phyloP scores from a whole-genome alignment of 164 flowering plant genomes.

The Hamamelis virginiana region DNA sequence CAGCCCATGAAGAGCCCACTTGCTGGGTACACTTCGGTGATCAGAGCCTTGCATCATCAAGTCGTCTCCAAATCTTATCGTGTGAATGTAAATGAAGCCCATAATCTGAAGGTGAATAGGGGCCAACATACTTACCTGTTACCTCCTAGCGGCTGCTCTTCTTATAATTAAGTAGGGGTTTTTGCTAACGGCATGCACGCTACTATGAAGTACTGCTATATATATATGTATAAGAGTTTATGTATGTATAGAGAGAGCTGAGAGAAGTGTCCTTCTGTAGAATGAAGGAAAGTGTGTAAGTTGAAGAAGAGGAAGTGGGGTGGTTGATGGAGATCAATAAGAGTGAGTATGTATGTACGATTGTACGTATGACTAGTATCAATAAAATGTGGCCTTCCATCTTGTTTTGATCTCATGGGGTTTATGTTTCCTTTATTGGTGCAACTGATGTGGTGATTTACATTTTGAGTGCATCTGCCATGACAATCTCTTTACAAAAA shows the following conservation, averaged over 20 bases:
- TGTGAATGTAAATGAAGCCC: slow-evolving; percentile 33
- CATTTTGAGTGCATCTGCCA: no score
- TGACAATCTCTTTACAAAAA: no score
- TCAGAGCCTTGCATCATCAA: slow-evolving; percentile 34
- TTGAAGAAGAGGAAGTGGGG: not conserved
- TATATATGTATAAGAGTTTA: not conserved
- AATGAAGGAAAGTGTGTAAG: not conserved
- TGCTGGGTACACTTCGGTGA: slow-evolving; percentile 34
- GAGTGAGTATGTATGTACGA: no score
- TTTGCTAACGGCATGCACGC: no score
- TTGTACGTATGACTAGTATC: not conserved
- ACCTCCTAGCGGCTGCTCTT: slow-evolving; percentile 19
- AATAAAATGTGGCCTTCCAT: slow-evolving; percentile 3
- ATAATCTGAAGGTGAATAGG: slow-evolving; percentile 35
- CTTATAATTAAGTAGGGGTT: not conserved
- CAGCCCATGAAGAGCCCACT: slow-evolving; percentile 28
- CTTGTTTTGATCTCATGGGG: no score
- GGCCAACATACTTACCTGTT: slow-evolving; percentile 23
- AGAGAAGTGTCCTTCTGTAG: not conserved
- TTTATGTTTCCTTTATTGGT: no score
- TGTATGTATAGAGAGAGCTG: not conserved
- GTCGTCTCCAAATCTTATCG: slow-evolving; percentile 37
- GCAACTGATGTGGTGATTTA: no score
- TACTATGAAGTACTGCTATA: no score
- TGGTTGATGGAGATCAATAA: no score